Percentiles rank a stretch among this genome's conserved stretches.
phyloP scores from a whole-genome alignment of 768 basidiomycete genomes.

The Xerocomellus chrysenteron region DNA sequence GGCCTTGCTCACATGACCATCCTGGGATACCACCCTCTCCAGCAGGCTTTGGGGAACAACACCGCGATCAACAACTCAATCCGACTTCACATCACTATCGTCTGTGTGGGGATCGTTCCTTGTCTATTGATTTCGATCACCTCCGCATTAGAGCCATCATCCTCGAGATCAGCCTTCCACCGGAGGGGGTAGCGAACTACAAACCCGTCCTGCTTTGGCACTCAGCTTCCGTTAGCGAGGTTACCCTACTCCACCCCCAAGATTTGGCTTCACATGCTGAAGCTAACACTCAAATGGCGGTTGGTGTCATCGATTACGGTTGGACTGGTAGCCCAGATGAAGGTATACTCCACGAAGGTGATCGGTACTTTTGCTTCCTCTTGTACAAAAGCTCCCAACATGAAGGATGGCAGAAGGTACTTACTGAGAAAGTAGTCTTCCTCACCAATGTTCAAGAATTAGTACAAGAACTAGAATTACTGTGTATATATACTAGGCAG shows the following conservation, averaged over 20 bases:
- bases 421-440: conserved; percentile 19
- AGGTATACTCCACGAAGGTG: conserved; percentile 4
- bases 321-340: conserved; percentile 15
- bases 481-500: neutral
- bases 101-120: conserved; percentile 20
- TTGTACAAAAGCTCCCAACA: conserved; percentile 3
- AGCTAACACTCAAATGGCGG: conserved; percentile 4
- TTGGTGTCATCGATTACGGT: conserved; percentile 22
- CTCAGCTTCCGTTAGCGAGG: conserved; percentile 1
- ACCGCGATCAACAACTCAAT: conserved; percentile 2
- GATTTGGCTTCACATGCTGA: neutral
- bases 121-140: conserved; percentile 5
- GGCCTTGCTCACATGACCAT: conserved; percentile 5
- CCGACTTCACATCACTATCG: conserved; percentile 14
- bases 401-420: conserved; percentile 9
- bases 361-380: conserved; percentile 20
- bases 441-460: conserved; percentile 9
- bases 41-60: conserved; percentile 7
- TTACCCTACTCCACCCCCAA: neutral
- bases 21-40: conserved; percentile 15
- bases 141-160: conserved; percentile 10
- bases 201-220: neutral
- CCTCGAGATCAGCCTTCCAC: conserved; percentile 6
- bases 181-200: neutral
- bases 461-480: conserved; percentile 1